phyloP scores from a whole-genome alignment of 306 rosid genomes.

The Albizia julibrissin region DNA sequence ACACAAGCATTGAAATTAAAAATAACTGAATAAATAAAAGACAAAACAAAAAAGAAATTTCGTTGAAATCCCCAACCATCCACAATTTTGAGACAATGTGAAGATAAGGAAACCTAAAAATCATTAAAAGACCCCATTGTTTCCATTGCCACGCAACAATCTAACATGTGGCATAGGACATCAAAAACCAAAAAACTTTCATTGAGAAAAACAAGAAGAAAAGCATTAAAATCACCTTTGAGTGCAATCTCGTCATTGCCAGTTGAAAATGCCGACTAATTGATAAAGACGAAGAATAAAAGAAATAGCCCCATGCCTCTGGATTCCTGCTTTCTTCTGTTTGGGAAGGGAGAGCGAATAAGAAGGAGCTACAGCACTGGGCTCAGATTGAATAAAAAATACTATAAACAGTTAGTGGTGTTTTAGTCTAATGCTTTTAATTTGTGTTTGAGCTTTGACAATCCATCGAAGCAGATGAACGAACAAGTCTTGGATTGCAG shows the following conservation, averaged over 20 bases:
- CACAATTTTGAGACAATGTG: neutral
- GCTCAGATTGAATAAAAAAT: too few relatives aligned
- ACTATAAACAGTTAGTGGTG: neutral
- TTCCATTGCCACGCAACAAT: neutral
- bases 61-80: neutral
- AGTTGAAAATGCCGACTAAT: neutral
- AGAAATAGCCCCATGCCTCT: constrained; percentile 24
- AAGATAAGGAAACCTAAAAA: constrained; percentile 20
- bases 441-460: neutral
- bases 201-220: neutral
- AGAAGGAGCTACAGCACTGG: too few relatives aligned
- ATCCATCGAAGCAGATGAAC: constrained; percentile 19
- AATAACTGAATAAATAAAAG: too few relatives aligned
- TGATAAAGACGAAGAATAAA: constrained; percentile 11
- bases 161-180: neutral
- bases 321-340: neutral
- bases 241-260: constrained; percentile 16
- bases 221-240: constrained; percentile 21
- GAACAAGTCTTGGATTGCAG: constrained; percentile 24
- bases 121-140: neutral
- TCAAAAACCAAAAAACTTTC: neutral
- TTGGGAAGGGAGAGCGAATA: too few relatives aligned
- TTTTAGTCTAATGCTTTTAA: neutral
- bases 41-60: neutral
- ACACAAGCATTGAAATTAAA: too few relatives aligned